These are phyloP conservation scores for Gossypium aridum DNA, from an alignment of 441 rosid species.

Conservation along the genomic window DNA sequence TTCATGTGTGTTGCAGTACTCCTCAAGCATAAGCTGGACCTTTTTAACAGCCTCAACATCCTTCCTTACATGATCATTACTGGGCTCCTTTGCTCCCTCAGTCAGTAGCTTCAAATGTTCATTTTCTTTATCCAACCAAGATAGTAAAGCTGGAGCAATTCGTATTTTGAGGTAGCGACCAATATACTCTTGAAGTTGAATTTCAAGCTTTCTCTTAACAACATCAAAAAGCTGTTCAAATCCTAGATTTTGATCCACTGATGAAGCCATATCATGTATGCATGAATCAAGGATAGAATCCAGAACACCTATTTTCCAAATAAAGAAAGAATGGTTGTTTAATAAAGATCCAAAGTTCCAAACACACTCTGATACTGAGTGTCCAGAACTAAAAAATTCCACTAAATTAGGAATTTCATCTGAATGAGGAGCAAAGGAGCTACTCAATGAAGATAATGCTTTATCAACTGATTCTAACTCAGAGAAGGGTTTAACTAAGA, in stretches of 20 bases:
- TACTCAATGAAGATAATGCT: conserved; percentile 41
- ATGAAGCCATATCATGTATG: conserved; percentile 73
- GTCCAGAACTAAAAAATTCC: conserved; percentile 56
- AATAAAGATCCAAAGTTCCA: conserved; percentile 69
- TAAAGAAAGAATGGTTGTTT: conserved; percentile 67
- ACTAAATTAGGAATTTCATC: conserved; percentile 44
- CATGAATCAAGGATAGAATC: conserved; percentile 89
- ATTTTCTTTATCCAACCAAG: conserved; percentile 64
- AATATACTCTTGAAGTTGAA: conserved; percentile 73
- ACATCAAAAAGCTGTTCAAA: conserved; percentile 81
- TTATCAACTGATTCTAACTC: conserved; percentile 69
- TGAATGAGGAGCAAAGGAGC: conserved; percentile 36
- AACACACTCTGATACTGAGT: conserved; percentile 48
- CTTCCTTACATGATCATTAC: conserved; percentile 40
- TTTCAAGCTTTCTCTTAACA: conserved; percentile 75
- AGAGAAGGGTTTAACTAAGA: conserved; percentile 59
- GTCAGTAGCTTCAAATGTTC: conserved; percentile 47
- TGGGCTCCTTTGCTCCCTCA: conserved; percentile 40
- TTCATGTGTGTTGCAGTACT: conserved; percentile 88
- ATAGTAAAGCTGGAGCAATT: conserved; percentile 57
- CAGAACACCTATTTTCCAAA: conserved; percentile 82
- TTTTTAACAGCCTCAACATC: conserved; percentile 48
- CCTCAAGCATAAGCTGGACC: conserved; percentile 81
- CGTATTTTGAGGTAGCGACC: conserved; percentile 59
- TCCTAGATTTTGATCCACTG: conserved; percentile 77